Evolutionary conservation across 306 rosid genomes (phyloP).

Genomic region (Betula pendula): DNA sequence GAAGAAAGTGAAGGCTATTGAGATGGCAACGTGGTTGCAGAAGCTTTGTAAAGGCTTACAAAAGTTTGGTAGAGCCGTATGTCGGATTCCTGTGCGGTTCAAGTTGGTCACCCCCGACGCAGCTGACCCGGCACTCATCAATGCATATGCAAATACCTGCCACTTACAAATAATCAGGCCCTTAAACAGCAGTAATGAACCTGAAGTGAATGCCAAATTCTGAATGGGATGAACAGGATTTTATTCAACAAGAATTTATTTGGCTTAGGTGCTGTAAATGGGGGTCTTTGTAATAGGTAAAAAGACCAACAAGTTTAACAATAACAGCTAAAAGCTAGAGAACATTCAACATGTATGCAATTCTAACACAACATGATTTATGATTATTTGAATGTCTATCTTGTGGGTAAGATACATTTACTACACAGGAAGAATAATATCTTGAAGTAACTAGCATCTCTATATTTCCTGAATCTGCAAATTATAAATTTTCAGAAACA

Average conservation of each 20-base stretch:
- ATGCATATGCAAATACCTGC: constrained; percentile 81
- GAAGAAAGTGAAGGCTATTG: constrained; percentile 82
- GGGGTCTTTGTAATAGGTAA: background rate
- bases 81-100: constrained; percentile 82
- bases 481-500: too few species aligned
- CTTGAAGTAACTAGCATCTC: too few species aligned
- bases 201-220: background rate
- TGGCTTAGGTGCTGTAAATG: too few species aligned
- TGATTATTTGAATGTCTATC: background rate
- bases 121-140: constrained; percentile 93
- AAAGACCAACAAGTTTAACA: background rate
- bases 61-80: constrained; percentile 69
- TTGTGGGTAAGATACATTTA: background rate
- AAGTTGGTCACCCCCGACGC: constrained; percentile 82
- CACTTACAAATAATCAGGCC: constrained; percentile 11
- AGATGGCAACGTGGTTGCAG: constrained; percentile 85
- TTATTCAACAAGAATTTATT: too few species aligned
- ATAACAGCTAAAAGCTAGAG: background rate
- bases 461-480: too few species aligned
- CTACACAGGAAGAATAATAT: too few species aligned
- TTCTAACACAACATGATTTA: background rate
- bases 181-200: constrained; percentile 1
- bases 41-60: constrained; percentile 71
- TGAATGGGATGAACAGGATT: background rate
- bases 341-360: background rate